Conservation (phyloP, 192 early-diverging fungal genomes). For the Kappamyces sp. region DNA sequence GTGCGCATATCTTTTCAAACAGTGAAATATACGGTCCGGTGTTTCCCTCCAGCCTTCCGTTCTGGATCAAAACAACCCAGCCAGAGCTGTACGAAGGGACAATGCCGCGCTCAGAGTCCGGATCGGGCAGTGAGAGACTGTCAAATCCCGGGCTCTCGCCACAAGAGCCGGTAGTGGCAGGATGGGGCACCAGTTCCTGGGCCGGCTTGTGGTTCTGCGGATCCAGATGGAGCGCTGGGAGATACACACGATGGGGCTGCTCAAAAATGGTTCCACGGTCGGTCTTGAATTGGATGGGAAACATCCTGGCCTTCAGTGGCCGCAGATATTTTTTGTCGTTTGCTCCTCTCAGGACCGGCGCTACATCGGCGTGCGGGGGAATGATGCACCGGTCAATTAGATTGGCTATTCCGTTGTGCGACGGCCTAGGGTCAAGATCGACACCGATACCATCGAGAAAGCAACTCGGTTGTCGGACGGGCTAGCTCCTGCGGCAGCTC, state of each 20-base stretch:
- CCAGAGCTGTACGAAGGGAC: background rate
- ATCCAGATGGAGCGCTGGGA: background rate
- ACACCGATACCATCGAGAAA: too few relatives aligned
- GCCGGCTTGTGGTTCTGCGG: background rate
- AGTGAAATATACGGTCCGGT: slow-evolving; percentile 5
- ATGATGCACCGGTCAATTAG: slow-evolving; percentile 8
- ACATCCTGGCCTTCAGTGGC: slow-evolving; percentile 5
- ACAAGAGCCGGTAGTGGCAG: background rate
- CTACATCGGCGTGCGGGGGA: slow-evolving; percentile 11
- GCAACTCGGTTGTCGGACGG: too few relatives aligned
- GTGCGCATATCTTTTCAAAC: background rate
- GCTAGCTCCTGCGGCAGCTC: too few relatives aligned
- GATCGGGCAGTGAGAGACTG: background rate
- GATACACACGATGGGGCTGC: slow-evolving; percentile 5
- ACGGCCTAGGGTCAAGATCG: too few relatives aligned
- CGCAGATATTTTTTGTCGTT: background rate
- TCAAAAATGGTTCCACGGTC: background rate
- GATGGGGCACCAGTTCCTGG: background rate
- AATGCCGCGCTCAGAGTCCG: background rate
- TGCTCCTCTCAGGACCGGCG: background rate
- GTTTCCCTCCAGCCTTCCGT: slow-evolving; percentile 10
- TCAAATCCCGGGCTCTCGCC: background rate
- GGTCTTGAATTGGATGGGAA: slow-evolving; percentile 2
- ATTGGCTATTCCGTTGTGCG: slow-evolving; percentile 3
- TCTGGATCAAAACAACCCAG: slow-evolving; percentile 13